phyloP scores from a whole-genome alignment of 2,329 filamentous ascomycete genomes.

The Orbilia javanica region DNA sequence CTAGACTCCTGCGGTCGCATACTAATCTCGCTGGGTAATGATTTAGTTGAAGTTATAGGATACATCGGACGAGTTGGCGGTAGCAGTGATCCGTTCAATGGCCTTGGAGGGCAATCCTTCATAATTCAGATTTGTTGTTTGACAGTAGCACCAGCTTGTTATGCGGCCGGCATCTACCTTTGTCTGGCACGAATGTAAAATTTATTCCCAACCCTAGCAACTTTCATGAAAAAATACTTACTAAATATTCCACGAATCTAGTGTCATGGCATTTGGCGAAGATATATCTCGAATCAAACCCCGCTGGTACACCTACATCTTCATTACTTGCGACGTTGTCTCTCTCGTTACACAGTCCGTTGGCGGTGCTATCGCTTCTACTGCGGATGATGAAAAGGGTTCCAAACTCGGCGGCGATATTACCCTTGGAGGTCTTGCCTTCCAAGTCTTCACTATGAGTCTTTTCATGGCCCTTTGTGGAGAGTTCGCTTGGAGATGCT shows the following conservation, averaged over 20 bases:
- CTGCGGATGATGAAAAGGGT: constrained; percentile 63
- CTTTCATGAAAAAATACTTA: not conserved
- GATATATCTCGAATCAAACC: constrained; percentile 68
- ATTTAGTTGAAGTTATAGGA: constrained; percentile 71
- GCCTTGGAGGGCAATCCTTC: constrained; percentile 65
- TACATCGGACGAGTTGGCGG: constrained; percentile 73
- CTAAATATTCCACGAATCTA: constrained; percentile 54
- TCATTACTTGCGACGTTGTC: constrained; percentile 72
- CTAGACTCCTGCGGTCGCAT: not conserved
- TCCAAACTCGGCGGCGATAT: constrained; percentile 70
- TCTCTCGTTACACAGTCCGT: constrained; percentile 73
- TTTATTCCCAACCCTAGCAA: not conserved
- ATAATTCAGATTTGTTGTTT: constrained; percentile 73
- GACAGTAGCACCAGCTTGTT: constrained; percentile 75
- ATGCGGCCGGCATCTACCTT: constrained; percentile 75
- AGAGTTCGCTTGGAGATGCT: constrained; percentile 69
- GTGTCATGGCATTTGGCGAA: constrained; percentile 70
- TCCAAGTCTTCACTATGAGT: constrained; percentile 72
- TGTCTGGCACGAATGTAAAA: constrained; percentile 67
- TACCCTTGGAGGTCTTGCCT: constrained; percentile 75
- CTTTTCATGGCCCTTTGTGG: constrained; percentile 70
- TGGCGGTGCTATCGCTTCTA: constrained; percentile 72
- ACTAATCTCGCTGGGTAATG: not conserved
- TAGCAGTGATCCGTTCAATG: constrained; percentile 70
- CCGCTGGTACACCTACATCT: constrained; percentile 71